Conservation (phyloP, 208 protist genomes). For the Trypanosoma brucei region DNA sequence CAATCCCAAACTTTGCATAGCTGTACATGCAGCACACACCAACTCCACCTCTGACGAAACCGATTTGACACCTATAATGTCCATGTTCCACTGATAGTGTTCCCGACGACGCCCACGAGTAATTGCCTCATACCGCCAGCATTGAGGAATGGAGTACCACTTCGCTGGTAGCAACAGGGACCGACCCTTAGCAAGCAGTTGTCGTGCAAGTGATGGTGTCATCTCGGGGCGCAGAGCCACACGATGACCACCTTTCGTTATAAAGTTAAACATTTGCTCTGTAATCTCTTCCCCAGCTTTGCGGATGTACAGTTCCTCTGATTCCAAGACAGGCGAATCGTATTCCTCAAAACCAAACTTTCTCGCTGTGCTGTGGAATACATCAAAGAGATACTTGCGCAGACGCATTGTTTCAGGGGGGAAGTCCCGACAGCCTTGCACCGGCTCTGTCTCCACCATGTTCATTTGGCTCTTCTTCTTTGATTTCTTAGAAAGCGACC, state of each 20-base stretch:
- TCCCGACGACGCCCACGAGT: conserved; percentile 92
- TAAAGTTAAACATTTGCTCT: conserved; percentile 96
- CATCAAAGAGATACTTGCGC: conserved; percentile 88
- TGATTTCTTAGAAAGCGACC: conserved; percentile 55
- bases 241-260: conserved; percentile 88
- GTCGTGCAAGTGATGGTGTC: conserved; percentile 92
- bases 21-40: conserved; percentile 76
- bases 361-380: conserved; percentile 78
- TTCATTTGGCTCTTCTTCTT: conserved; percentile 89
- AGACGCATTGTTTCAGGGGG: conserved; percentile 92
- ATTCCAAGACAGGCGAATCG: conserved; percentile 93
- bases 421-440: conserved; percentile 94
- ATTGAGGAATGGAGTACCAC: conserved; percentile 95
- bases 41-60: conserved; percentile 93
- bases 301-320: conserved; percentile 91
- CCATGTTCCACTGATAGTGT: conserved; percentile 98
- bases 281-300: conserved; percentile 96
- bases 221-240: conserved; percentile 94
- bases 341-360: conserved; percentile 94
- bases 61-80: conserved; percentile 91
- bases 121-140: conserved; percentile 95
- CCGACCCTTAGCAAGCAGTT: conserved; percentile 87
- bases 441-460: conserved; percentile 88
- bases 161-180: conserved; percentile 90
- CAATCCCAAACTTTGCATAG: conserved; percentile 80